phyloP scores from a whole-genome alignment of 1,139 yeast species.

The Scheffersomyces titani region DNA sequence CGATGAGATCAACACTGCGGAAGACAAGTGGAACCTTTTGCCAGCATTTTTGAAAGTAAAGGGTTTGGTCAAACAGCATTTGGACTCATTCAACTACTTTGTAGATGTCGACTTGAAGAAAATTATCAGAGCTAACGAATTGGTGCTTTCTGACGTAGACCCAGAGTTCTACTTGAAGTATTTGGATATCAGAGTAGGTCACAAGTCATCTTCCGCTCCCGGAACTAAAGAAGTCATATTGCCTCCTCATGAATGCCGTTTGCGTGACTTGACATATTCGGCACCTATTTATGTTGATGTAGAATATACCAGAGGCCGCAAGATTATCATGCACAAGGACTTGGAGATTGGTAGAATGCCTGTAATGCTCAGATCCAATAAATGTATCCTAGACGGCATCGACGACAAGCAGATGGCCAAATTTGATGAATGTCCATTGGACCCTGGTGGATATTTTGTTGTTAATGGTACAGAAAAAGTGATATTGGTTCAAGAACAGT shows the following conservation, averaged over 20 bases:
- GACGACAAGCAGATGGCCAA: slow-evolving; percentile 83
- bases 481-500: slow-evolving; percentile 93
- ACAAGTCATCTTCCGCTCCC: slow-evolving; percentile 54
- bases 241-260: slow-evolving; percentile 95
- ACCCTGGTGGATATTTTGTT: slow-evolving; percentile 97
- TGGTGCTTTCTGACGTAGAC: slow-evolving; percentile 89
- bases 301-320: slow-evolving; percentile 92
- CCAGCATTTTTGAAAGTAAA: slow-evolving; percentile 96
- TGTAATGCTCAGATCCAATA: slow-evolving; percentile 89
- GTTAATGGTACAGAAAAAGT: slow-evolving; percentile 99
- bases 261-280: slow-evolving; percentile 91
- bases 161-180: slow-evolving; percentile 94
- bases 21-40: slow-evolving; percentile 92
- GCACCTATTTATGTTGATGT: slow-evolving; percentile 97
- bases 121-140: slow-evolving; percentile 87
- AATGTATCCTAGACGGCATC: slow-evolving; percentile 81
- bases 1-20: slow-evolving; percentile 85
- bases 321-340: slow-evolving; percentile 85
- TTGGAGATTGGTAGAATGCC: slow-evolving; percentile 98
- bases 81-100: slow-evolving; percentile 94
- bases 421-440: slow-evolving; percentile 92
- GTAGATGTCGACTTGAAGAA: slow-evolving; percentile 92
- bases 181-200: slow-evolving; percentile 87
- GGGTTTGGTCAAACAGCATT: slow-evolving; percentile 94
- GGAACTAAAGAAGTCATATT: slow-evolving; percentile 62